phyloP scores from a whole-genome alignment of 1,139 yeast genomes.

The Taiozyma sp. region DNA sequence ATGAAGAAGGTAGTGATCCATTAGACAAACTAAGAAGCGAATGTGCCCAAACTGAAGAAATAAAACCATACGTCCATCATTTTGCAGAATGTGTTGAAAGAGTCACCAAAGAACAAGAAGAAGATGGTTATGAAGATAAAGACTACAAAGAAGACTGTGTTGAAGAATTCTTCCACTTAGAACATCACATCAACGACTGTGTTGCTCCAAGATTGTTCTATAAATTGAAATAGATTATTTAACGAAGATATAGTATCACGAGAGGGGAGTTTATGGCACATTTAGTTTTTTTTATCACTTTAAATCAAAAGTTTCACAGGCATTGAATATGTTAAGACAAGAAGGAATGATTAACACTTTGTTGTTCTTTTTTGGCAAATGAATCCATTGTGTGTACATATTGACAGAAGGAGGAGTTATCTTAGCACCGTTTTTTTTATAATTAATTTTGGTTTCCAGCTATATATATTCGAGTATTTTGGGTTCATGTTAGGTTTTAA shows the following conservation, averaged over 20 bases:
- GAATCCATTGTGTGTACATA: background rate
- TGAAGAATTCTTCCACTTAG: slow-evolving; percentile 89
- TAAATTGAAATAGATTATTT: slow-evolving; percentile 55
- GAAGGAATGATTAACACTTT: background rate
- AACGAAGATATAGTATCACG: background rate
- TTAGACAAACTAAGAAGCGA: slow-evolving; percentile 54
- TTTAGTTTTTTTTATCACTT: background rate
- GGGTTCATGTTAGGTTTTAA: background rate
- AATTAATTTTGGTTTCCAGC: background rate
- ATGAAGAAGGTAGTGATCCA: slow-evolving; percentile 61
- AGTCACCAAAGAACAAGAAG: slow-evolving; percentile 78
- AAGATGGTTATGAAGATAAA: slow-evolving; percentile 65
- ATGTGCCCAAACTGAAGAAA: slow-evolving; percentile 55
- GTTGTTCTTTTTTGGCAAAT: background rate
- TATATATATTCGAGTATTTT: slow-evolving; percentile 4
- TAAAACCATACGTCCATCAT: slow-evolving; percentile 74
- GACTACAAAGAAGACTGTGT: slow-evolving; percentile 86
- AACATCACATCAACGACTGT: slow-evolving; percentile 84
- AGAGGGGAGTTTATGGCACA: background rate
- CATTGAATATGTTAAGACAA: background rate
- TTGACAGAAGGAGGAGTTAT: background rate
- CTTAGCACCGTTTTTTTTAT: background rate
- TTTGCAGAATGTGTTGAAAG: slow-evolving; percentile 88
- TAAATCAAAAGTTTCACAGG: background rate
- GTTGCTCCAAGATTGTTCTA: slow-evolving; percentile 81